Base-by-base conservation (phyloP, 164 flowering plant species). In the Chimonanthus praecox region DNA sequence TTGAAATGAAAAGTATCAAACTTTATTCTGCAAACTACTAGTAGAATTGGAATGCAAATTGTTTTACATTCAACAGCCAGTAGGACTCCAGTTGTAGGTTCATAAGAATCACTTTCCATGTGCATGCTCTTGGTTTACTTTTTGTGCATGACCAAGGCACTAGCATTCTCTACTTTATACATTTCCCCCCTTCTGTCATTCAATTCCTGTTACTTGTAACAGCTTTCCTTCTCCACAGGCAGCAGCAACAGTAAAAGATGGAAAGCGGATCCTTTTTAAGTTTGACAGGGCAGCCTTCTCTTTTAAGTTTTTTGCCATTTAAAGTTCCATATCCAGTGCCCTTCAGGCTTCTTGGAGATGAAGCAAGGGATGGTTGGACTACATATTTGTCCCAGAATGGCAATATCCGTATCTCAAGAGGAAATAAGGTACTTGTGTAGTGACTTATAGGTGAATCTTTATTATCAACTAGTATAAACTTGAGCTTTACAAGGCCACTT, bases 301-400 rank as follows among this genome's bases (percentile, higher is more conserved):
- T n/a, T 84, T 95, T n/a, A 91, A 83, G 58, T 92, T 95, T n/a
- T 80, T 78, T 95, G 68, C 99, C 99, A 43, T 95, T 92, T 75
- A 93, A 91, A 82, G 96, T 95, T 78, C 99, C 98, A 67, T 95
- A 95, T 86, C 99, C 97, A 48, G 98, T 95, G 18, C 99, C 99
- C 18, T 95, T 92, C 79, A 87, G 77, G 80, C 97, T 95, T 80
- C 94, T 95, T 49, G 99, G 99, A 67, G 98, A 95, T 77, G 98
- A 95, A 83, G 99, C 97, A 67, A 95, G 82, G 99, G 98, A 47
- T 95, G 99, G 99, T 80, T 95, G 67, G 98, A 92, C 94, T 43
- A 91, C 99, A 65, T 95, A 95, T 78, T 78, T 95, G 83, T 92
- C 98, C 18, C 75, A 70, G 44, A 89, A 96, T 33, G 99, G 99